These are phyloP conservation scores for Sugiyamaella boreocaroliniensis DNA, from an alignment of 805 yeast genomes.

Conservation along the genomic window DNA sequence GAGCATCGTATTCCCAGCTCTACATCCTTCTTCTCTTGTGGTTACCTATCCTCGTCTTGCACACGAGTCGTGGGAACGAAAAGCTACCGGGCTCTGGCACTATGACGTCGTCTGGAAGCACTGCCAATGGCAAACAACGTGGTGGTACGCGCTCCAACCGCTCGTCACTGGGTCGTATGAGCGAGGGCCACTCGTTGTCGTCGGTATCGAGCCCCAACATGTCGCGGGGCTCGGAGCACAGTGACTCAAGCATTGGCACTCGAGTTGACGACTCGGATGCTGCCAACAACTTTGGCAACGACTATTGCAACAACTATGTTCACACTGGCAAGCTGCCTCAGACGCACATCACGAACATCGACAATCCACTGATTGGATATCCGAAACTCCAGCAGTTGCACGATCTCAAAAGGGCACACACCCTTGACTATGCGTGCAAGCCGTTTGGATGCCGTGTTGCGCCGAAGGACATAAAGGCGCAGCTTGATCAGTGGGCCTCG, in stretches of 20 bases:
- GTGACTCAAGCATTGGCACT: not conserved
- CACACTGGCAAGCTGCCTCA: constrained; percentile 60
- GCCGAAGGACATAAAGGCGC: constrained; percentile 47
- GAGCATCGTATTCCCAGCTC: no score
- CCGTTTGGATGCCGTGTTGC: constrained; percentile 62
- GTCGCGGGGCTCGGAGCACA: not conserved
- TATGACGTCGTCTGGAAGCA: not conserved
- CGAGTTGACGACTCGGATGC: not conserved
- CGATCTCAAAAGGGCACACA: constrained; percentile 56
- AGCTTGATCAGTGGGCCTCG: constrained; percentile 55
- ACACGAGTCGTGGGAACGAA: not conserved
- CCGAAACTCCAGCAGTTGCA: constrained; percentile 72
- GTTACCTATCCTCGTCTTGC: no score
- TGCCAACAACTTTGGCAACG: constrained; percentile 43
- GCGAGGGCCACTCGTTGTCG: not conserved
- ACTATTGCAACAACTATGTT: constrained; percentile 63
- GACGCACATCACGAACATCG: constrained; percentile 55
- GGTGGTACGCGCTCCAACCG: not conserved
- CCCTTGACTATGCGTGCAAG: constrained; percentile 43
- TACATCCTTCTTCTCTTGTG: no score
- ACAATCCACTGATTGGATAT: constrained; percentile 70
- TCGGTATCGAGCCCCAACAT: not conserved
- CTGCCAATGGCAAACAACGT: not conserved
- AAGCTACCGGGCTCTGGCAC: not conserved
- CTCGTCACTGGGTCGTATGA: not conserved